These are phyloP conservation scores for Rhodocollybia butyracea DNA, from an alignment of 768 basidiomycete genomes.

Conservation along the genomic window DNA sequence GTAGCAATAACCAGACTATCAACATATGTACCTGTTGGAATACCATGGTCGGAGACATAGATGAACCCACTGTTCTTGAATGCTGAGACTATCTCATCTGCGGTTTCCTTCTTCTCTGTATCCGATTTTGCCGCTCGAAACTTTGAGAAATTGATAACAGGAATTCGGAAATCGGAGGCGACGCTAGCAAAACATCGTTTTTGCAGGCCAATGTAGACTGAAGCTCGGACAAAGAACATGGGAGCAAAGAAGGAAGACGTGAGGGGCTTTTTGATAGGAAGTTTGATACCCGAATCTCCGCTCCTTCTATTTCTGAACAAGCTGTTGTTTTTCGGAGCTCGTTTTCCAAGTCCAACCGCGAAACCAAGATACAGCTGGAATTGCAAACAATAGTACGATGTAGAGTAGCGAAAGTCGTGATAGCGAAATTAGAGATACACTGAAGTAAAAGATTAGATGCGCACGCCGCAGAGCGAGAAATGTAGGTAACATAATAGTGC, in stretches of 20 bases:
- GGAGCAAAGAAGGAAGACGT: background rate
- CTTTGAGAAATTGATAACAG: constrained; percentile 74
- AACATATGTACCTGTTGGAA: constrained; percentile 40
- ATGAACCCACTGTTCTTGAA: constrained; percentile 82
- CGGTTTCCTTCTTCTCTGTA: constrained; percentile 58
- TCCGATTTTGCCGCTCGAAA: constrained; percentile 50
- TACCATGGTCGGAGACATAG: constrained; percentile 73
- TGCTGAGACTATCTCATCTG: constrained; percentile 67
- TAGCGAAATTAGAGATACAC: too few relatives aligned
- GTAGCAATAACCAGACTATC: background rate
- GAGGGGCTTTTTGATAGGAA: too few relatives aligned
- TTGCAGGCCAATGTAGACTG: background rate
- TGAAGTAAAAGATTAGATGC: too few relatives aligned
- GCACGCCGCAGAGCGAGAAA: too few relatives aligned
- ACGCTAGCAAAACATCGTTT: constrained; percentile 4
- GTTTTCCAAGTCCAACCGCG: too few relatives aligned
- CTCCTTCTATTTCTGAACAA: too few relatives aligned
- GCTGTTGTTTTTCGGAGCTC: too few relatives aligned
- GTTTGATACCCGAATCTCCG: too few relatives aligned
- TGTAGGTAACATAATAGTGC: too few relatives aligned
- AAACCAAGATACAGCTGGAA: too few relatives aligned
- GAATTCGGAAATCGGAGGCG: constrained; percentile 49
- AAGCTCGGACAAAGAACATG: constrained; percentile 6
- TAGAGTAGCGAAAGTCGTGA: too few relatives aligned
- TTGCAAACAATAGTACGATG: too few relatives aligned